These are phyloP conservation scores for Beauveria sp. DNA, from an alignment of 2,329 filamentous ascomycete species.

Conservation along the genomic window DNA sequence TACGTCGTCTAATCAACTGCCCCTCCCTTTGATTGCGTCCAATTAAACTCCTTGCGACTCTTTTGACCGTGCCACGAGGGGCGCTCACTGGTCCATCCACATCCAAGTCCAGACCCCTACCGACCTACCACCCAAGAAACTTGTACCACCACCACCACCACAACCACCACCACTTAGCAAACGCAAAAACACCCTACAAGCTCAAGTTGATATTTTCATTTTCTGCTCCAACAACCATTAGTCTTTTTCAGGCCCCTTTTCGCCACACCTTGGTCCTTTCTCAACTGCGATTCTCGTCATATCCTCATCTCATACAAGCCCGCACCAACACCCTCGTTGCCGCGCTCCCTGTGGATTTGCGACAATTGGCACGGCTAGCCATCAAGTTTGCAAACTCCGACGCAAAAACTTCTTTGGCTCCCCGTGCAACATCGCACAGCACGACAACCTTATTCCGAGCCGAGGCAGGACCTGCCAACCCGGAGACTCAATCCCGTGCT, in stretches of 20 bases:
- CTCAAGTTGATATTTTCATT: not conserved
- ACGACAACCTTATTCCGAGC: not conserved
- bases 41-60: too few species aligned
- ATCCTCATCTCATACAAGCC: not conserved
- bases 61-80: too few species aligned
- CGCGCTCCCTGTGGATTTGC: not conserved
- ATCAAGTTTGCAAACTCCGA: not conserved
- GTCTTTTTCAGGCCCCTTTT: not conserved
- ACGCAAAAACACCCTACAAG: not conserved
- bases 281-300: not conserved
- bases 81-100: too few species aligned
- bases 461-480: not conserved
- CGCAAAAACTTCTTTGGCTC: not conserved
- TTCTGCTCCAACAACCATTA: not conserved
- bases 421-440: not conserved
- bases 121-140: too few species aligned
- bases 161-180: too few species aligned
- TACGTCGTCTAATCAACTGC: too few species aligned
- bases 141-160: too few species aligned
- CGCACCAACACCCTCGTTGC: not conserved
- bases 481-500: not conserved
- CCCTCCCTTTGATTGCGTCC: too few species aligned
- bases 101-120: too few species aligned
- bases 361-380: not conserved
- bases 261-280: not conserved